Conservation (phyloP, 1,139 yeast genomes). For the Suhomyces anneliseae region DNA sequence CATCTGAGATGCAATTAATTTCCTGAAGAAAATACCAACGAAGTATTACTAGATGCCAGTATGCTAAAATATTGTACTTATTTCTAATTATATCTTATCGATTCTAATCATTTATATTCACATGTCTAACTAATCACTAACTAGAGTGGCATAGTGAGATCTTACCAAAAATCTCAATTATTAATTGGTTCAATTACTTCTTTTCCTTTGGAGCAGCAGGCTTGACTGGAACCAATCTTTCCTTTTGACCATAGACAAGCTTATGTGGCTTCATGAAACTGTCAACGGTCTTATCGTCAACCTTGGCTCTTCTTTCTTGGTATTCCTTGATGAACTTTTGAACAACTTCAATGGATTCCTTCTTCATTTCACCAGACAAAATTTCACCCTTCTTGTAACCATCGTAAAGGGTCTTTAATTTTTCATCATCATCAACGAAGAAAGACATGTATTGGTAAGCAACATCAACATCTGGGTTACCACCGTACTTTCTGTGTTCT, state of each 20-base stretch:
- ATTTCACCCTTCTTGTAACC: constrained; percentile 79
- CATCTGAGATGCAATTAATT: too few relatives aligned
- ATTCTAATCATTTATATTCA: too few relatives aligned
- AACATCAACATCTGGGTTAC: constrained; percentile 94
- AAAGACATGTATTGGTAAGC: constrained; percentile 91
- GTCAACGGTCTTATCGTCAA: constrained; percentile 66
- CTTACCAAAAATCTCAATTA: not conserved
- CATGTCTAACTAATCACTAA: too few relatives aligned
- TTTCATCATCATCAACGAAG: constrained; percentile 84
- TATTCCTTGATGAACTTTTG: constrained; percentile 77
- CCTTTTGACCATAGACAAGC: constrained; percentile 69
- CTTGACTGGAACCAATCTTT: constrained; percentile 70
- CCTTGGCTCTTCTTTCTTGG: constrained; percentile 72
- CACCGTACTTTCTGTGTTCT: constrained; percentile 87
- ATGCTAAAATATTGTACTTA: too few relatives aligned
- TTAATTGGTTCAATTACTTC: not conserved
- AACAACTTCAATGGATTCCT: constrained; percentile 75
- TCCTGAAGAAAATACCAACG: too few relatives aligned
- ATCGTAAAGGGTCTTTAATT: constrained; percentile 60
- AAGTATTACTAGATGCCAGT: too few relatives aligned
- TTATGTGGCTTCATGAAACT: constrained; percentile 84
- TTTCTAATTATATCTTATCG: too few relatives aligned
- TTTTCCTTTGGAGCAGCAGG: constrained; percentile 15
- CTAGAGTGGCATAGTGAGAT: too few relatives aligned
- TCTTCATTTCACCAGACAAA: constrained; percentile 92